phyloP scores from a whole-genome alignment of 2,329 filamentous ascomycete species.

The Cladophialophora yegresii region DNA sequence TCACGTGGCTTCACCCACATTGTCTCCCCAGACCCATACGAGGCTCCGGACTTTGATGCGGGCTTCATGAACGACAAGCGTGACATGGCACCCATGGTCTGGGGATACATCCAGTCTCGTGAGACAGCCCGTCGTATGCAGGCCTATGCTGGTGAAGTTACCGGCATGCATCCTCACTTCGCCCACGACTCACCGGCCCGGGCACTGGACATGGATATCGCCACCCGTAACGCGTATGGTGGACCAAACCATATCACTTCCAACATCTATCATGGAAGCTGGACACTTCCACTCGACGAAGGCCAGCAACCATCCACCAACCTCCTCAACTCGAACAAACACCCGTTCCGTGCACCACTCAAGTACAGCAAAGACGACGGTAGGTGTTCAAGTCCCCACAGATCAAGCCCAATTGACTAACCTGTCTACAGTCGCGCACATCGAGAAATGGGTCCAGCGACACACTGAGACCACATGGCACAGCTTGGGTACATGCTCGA shows the following conservation, averaged over 20 bases:
- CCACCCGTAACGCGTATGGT: conserved; percentile 73
- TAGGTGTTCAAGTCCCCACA: conserved; percentile 8
- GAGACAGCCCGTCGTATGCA: conserved; percentile 78
- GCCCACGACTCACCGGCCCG: conserved; percentile 68
- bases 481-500: conserved; percentile 68
- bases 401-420: conserved; percentile 8
- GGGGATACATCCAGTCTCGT: conserved; percentile 80
- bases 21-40: conserved; percentile 70
- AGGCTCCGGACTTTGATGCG: conserved; percentile 73
- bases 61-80: conserved; percentile 85
- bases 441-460: conserved; percentile 70
- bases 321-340: conserved; percentile 65
- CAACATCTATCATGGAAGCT: conserved; percentile 72
- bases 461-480: conserved; percentile 79
- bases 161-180: conserved; percentile 69
- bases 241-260: conserved; percentile 70
- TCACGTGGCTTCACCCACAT: conserved; percentile 72
- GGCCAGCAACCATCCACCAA: conserved; percentile 54
- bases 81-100: conserved; percentile 82
- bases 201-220: conserved; percentile 71
- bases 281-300: conserved; percentile 63
- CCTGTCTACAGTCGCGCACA: conserved; percentile 48
- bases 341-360: conserved; percentile 51
- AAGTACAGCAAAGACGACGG: conserved; percentile 60
- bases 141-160: conserved; percentile 74